Conservation (phyloP, 805 yeast species). For the Cyberlindnera sargentensis region DNA sequence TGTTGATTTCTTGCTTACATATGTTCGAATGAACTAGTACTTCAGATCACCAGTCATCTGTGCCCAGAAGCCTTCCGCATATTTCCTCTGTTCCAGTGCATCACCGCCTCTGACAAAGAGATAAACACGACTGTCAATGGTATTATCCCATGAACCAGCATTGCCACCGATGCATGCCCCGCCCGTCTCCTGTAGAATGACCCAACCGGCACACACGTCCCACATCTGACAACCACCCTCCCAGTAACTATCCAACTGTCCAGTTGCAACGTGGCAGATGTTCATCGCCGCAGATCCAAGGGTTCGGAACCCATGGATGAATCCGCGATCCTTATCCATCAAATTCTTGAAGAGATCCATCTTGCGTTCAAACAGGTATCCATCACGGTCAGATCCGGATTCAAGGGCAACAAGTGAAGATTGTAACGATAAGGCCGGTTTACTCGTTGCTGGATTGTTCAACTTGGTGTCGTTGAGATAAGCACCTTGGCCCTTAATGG, state of each 20-base stretch:
- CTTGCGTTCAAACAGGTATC: conserved; percentile 43
- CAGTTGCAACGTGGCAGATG: conserved; percentile 50
- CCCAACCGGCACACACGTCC: conserved; percentile 70
- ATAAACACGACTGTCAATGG: conserved; percentile 46
- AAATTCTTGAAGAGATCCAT: conserved; percentile 40
- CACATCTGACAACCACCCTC: conserved; percentile 66
- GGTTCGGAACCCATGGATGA: conserved; percentile 54
- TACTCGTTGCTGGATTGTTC: conserved; percentile 16
- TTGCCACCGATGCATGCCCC: conserved; percentile 51
- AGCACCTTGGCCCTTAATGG: conserved; percentile 50
- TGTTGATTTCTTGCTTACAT: too few relatives aligned
- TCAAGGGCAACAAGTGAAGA: conserved; percentile 51
- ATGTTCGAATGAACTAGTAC: conserved; percentile 21
- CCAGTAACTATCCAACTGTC: conserved; percentile 57
- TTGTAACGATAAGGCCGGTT: conserved; percentile 37
- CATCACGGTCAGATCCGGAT: conserved; percentile 54
- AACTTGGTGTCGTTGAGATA: conserved; percentile 39
- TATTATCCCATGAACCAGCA: conserved; percentile 39
- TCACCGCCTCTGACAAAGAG: conserved; percentile 50
- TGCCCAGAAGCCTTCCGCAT: conserved; percentile 43
- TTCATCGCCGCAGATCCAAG: conserved; percentile 64
- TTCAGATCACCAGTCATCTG: conserved; percentile 39
- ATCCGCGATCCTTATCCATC: conserved; percentile 43
- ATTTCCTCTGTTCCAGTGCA: conserved; percentile 34
- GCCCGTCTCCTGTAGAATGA: conserved; percentile 52